Evolutionary conservation across 768 basidiomycete species (phyloP).

Genomic region (Tricholoma bakamatsutake): DNA sequence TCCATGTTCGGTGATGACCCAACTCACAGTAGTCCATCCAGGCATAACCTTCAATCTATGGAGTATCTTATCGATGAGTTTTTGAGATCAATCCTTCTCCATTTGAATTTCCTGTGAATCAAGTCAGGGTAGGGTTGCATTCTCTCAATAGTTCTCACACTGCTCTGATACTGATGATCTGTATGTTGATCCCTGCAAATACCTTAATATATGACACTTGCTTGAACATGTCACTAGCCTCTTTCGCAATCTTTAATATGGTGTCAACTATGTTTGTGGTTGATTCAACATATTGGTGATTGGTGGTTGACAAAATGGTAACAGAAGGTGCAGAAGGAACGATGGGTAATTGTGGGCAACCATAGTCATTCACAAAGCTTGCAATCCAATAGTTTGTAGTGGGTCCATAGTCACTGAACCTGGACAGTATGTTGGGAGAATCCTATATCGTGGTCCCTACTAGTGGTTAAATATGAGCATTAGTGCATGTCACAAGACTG

Average conservation of each 20-base stretch:
- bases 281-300: neutral
- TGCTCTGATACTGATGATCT: neutral
- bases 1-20: neutral
- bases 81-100: neutral
- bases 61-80: neutral
- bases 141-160: neutral
- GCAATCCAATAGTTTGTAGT: neutral
- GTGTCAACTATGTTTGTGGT: neutral
- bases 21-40: conserved; percentile 1
- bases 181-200: neutral
- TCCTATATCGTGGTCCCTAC: neutral
- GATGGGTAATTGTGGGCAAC: neutral
- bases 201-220: neutral
- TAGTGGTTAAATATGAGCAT: too few relatives aligned
- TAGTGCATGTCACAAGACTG: neutral
- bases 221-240: neutral
- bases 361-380: neutral
- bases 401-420: neutral
- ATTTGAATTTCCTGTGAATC: neutral
- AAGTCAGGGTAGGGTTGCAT: neutral
- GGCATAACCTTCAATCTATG: neutral
- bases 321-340: neutral
- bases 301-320: neutral
- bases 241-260: neutral
- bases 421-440: neutral